Evolutionary conservation across 805 yeast species (phyloP).

Genomic region (Candida insectorum): DNA sequence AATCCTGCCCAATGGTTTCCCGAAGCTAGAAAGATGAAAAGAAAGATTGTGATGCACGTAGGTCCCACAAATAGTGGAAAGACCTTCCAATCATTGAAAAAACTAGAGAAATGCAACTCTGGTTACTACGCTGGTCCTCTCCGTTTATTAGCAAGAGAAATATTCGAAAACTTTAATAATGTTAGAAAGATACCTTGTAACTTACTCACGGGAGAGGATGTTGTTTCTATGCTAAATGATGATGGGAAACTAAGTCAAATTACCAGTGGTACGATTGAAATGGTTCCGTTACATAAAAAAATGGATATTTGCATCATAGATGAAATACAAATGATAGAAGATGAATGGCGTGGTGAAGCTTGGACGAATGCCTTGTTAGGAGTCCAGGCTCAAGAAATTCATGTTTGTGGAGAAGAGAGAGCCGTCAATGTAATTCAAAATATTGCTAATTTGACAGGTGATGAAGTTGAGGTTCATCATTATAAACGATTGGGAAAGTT

Average conservation of each 20-base stretch:
- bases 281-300: constrained; percentile 67
- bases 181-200: constrained; percentile 67
- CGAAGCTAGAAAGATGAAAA: constrained; percentile 69
- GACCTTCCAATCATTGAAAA: constrained; percentile 76
- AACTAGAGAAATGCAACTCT: constrained; percentile 57
- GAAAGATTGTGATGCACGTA: constrained; percentile 86
- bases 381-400: constrained; percentile 78
- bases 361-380: constrained; percentile 94
- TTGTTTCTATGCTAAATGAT: constrained; percentile 64
- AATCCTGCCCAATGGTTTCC: constrained; percentile 70
- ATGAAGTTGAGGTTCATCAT: constrained; percentile 62
- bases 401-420: constrained; percentile 90
- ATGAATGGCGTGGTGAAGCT: constrained; percentile 78
- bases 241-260: constrained; percentile 71
- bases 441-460: constrained; percentile 71
- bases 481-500: constrained; percentile 77
- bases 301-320: constrained; percentile 90
- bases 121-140: constrained; percentile 97
- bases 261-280: constrained; percentile 89
- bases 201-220: constrained; percentile 93
- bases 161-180: constrained; percentile 73
- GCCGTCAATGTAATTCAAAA: constrained; percentile 65
- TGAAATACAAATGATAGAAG: constrained; percentile 94
- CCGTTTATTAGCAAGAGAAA: constrained; percentile 85
- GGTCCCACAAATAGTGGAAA: constrained; percentile 99